Base-by-base conservation (phyloP, 176 grass and related monocot genomes). In the Tillandsia fasciculata region DNA sequence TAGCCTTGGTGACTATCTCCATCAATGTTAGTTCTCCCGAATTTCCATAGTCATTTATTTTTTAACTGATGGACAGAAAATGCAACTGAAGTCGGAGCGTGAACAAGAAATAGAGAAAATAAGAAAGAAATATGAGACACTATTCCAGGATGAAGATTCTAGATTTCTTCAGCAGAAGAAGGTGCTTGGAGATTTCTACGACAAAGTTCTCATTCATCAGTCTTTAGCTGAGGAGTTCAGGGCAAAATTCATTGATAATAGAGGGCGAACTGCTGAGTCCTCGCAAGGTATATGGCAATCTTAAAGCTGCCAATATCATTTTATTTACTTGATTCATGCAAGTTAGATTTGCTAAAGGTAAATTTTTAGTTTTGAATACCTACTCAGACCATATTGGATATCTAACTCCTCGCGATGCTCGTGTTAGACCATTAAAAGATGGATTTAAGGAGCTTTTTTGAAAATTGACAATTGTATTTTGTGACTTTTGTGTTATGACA, bases 171-270 rank as follows among this genome's bases (percentile, higher is more conserved):
- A 69, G 52, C 79, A 85, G 57, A 85, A 70, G 71, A 85, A 83
- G 71, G 66, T 81, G 50, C 77, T 97, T 0, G 74, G 76, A 68
- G 69, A 67, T 56, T 64, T 97, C 3, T 92, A 83, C 42, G 77
- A 66, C 49, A 92, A 92, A 87, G 81, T 97, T 75, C 57, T 70
- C 15, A 64, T 87, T 17, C 92, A 92, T 74, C 93, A 97, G 80
- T 78, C 84, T 73, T 53, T 97, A 65, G 86, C 89, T 26, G 93
- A 92, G 26, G 86, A 97, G 79, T 97, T 97, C 80, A 81, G 86
- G 56, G 79, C 79, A 50, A 97, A 97, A 85, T 96, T 92, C 63
- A 79, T 92, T 76, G 87, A 87, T 49, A 67, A 73, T 64, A 81
- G 82, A 51, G 79, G 72, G 72, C 26, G 7, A n/a, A 33, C 65